A percentile compares a stretch with the other conserved stretches of the same genome.
Evolutionary conservation across 108 stramenopile genomes (phyloP).

Genomic region (Aurantiochytrium sp.): DNA sequence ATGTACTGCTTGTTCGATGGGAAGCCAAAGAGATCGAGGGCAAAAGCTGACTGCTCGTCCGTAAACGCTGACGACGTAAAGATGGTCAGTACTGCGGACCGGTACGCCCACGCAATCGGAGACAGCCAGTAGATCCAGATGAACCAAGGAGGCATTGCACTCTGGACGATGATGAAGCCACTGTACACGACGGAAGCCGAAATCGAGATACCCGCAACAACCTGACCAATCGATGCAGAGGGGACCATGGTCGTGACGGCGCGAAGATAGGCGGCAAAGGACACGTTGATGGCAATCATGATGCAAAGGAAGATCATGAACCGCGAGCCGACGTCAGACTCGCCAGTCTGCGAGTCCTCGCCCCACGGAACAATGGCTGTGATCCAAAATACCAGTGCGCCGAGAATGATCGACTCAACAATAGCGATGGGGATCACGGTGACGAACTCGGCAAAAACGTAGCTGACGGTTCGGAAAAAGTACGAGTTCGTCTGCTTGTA

Average conservation of each 20-base stretch:
- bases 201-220: background rate
- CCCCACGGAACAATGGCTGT: background rate
- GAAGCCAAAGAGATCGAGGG: background rate
- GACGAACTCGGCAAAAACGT: background rate
- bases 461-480: conserved; percentile 41
- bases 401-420: conserved; percentile 49
- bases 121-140: conserved; percentile 14
- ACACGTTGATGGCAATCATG: background rate
- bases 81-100: background rate
- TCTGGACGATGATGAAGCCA: background rate
- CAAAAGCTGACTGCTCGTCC: background rate
- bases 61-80: background rate
- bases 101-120: background rate
- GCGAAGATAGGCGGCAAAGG: background rate
- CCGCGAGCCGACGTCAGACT: background rate
- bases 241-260: background rate
- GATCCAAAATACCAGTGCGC: conserved; percentile 5
- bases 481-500: conserved; percentile 46
- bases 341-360: background rate
- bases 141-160: background rate
- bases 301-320: background rate
- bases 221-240: background rate
- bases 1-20: background rate
- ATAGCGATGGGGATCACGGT: background rate
- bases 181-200: background rate